A percentile compares a stretch with the other conserved stretches of the same genome.
Conservation (phyloP, 768 basidiomycete species). For the Trametes punicea region DNA sequence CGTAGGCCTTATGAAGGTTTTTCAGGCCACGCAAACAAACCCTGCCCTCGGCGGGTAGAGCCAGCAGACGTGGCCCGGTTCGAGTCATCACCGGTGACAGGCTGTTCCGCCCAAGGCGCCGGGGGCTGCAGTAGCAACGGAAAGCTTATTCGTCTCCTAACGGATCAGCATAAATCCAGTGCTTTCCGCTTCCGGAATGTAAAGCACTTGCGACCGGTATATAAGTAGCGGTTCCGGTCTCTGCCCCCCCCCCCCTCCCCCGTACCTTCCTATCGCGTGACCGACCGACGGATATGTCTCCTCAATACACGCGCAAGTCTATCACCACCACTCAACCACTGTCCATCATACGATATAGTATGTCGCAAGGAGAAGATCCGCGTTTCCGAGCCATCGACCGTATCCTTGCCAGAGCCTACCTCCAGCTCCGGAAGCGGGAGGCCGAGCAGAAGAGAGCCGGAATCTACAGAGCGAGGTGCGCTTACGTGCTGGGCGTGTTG, state of each 20-base stretch:
- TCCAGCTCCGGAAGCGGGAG: constrained; percentile 7
- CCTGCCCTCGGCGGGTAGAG: neutral
- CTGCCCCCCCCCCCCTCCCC: neutral
- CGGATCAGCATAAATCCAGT: neutral
- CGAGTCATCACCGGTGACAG: constrained; percentile 4
- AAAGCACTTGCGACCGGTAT: neutral
- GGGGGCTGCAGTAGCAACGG: too few species aligned
- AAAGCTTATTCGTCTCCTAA: neutral
- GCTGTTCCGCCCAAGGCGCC: too few species aligned
- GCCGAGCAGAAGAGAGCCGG: constrained; percentile 3
- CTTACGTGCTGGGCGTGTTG: neutral
- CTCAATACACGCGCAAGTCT: neutral
- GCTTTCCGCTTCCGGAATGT: neutral
- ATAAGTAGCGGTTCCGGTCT: neutral
- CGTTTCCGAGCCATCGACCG: constrained; percentile 17
- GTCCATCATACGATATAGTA: constrained; percentile 6
- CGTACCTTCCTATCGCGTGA: neutral
- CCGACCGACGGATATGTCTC: constrained; percentile 7
- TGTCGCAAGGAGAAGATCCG: constrained; percentile 9
- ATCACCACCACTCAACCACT: neutral
- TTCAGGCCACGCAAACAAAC: neutral
- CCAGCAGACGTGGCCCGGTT: neutral
- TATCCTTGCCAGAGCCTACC: constrained; percentile 15
- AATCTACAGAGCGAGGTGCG: constrained; percentile 14
- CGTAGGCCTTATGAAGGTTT: neutral